A percentile compares a stretch with the other conserved stretches of the same genome.
These are phyloP conservation scores for Leccinum rimulosum DNA, from an alignment of 768 basidiomycete species.

Conservation along the genomic window DNA sequence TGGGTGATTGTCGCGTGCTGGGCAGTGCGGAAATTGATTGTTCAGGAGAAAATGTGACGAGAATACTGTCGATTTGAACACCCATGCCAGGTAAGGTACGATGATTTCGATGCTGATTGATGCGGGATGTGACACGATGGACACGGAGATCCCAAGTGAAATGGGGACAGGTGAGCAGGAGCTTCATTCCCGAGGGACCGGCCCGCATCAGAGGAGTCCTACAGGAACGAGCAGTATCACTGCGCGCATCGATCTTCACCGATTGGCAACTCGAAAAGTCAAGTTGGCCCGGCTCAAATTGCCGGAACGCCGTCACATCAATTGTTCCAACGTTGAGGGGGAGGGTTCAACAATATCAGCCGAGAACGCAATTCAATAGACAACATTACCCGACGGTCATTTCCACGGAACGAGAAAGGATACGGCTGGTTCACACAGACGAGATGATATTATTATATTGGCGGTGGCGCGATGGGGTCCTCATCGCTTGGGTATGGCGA, in stretches of 20 bases:
- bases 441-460: background rate
- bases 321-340: background rate
- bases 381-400: background rate
- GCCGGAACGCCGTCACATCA: background rate
- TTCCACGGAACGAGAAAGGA: background rate
- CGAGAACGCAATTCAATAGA: conserved; percentile 1
- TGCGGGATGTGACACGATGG: conserved; percentile 10
- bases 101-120: conserved; percentile 4
- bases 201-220: background rate
- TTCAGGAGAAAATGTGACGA: background rate
- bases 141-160: conserved; percentile 9
- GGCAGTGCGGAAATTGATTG: conserved; percentile 18
- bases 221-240: background rate
- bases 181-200: conserved; percentile 16
- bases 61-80: background rate
- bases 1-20: conserved; percentile 7
- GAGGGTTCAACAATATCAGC: background rate
- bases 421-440: background rate
- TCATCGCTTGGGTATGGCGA: background rate
- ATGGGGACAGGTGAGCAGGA: background rate
- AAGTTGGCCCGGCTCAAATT: background rate
- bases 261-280: background rate
- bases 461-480: conserved; percentile 1
- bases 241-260: background rate
- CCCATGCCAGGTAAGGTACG: too few relatives aligned